Percentiles rank a stretch among this genome's conserved stretches.
Conservation (phyloP, 2,329 filamentous ascomycete species). For the Alternaria sp. region DNA sequence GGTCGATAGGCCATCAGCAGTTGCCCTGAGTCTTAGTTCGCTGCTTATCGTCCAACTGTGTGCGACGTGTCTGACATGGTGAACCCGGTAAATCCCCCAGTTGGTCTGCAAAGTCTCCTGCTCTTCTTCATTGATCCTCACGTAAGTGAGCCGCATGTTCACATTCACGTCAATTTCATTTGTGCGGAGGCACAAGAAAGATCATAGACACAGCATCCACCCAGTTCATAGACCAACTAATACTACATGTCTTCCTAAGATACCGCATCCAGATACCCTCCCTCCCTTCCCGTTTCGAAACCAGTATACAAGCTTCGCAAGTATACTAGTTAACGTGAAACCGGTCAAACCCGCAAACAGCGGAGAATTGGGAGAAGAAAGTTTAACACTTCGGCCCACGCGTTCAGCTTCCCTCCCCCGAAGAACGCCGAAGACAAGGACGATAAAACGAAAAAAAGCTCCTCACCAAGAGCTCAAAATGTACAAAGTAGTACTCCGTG, state of each 20-base stretch:
- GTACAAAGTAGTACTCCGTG: slow-evolving; percentile 15
- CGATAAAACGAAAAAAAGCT: slow-evolving; percentile 1
- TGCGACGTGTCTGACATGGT: not conserved
- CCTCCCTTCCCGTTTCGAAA: not conserved
- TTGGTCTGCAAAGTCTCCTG: not conserved
- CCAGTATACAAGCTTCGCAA: not conserved
- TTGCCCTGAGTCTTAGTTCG: not conserved
- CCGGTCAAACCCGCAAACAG: not conserved
- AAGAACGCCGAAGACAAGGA: slow-evolving; percentile 10
- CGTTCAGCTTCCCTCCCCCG: not conserved
- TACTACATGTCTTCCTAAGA: not conserved
- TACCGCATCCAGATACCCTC: not conserved
- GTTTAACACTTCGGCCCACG: not conserved
- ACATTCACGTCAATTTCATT: not conserved
- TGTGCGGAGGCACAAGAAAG: not conserved
- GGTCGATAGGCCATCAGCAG: not conserved
- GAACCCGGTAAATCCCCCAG: not conserved
- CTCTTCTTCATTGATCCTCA: not conserved
- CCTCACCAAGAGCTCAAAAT: slow-evolving; percentile 27
- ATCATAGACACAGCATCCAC: not conserved
- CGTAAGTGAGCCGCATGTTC: not conserved
- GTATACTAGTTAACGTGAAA: not conserved
- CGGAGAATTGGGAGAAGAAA: not conserved
- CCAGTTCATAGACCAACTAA: not conserved
- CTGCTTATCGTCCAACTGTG: not conserved